Evolutionary conservation across 208 protist genomes (phyloP).

Genomic region (Acanthamoeba triangularis): DNA sequence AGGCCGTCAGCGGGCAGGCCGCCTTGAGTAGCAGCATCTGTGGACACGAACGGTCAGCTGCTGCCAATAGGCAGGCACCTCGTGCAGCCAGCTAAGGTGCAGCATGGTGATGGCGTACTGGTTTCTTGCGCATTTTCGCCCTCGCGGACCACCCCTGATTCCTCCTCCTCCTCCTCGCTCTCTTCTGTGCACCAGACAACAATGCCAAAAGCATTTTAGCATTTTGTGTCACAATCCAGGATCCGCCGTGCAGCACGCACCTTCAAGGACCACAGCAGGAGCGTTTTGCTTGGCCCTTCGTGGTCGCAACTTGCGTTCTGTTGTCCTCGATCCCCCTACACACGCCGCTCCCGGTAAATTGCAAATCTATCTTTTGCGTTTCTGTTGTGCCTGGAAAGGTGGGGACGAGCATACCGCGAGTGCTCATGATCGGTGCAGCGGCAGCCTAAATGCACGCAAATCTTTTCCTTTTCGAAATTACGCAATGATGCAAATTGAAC

Average conservation of each 20-base stretch:
- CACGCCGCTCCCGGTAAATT: no score
- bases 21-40: neutral
- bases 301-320: slow-evolving; percentile 8
- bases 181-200: neutral
- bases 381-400: neutral
- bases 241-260: neutral
- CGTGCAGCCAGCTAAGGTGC: neutral
- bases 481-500: neutral
- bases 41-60: neutral
- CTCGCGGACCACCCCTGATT: neutral
- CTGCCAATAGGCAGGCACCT: neutral
- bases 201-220: neutral
- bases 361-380: no score
- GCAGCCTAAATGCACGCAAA: neutral
- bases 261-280: neutral
- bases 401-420: neutral
- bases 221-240: neutral
- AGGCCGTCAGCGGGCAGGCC: neutral
- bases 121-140: neutral
- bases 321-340: neutral
- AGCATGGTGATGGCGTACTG: neutral
- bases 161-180: slow-evolving; percentile 2
- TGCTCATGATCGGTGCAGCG: neutral
- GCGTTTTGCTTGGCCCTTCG: neutral
- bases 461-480: neutral